phyloP scores from a whole-genome alignment of 805 yeast genomes.

The Candida adriatica region DNA sequence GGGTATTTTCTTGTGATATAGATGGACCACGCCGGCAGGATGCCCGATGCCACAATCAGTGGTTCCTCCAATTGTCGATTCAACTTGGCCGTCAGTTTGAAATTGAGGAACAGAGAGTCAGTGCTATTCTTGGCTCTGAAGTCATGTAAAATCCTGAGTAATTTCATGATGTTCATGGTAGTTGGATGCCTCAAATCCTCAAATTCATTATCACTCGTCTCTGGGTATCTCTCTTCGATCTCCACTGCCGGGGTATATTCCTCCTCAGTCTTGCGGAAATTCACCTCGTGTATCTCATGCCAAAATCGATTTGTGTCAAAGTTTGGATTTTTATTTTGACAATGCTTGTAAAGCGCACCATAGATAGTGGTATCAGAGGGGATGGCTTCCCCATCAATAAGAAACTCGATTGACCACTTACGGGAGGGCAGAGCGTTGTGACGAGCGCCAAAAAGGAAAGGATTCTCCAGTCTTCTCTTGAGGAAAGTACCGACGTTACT shows the following conservation, averaged over 20 bases:
- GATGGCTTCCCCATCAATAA: constrained; percentile 47
- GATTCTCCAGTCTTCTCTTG: constrained; percentile 28
- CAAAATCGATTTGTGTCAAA: constrained; percentile 50
- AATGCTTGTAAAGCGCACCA: constrained; percentile 59
- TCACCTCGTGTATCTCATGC: constrained; percentile 46
- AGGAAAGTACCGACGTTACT: constrained; percentile 38
- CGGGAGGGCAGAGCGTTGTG: constrained; percentile 11
- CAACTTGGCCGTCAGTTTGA: constrained; percentile 79
- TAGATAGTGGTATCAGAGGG: constrained; percentile 66
- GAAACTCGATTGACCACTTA: constrained; percentile 45
- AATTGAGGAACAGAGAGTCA: constrained; percentile 47
- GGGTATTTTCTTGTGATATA: constrained; percentile 68
- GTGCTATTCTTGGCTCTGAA: constrained; percentile 5
- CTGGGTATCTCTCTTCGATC: constrained; percentile 26
- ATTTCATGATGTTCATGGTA: constrained; percentile 32
- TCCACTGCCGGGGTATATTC: constrained; percentile 15
- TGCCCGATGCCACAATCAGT: constrained; percentile 76
- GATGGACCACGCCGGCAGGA: constrained; percentile 80
- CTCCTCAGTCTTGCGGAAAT: constrained; percentile 35
- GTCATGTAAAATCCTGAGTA: constrained; percentile 42
- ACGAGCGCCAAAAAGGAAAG: constrained; percentile 20
- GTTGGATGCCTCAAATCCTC: constrained; percentile 26
- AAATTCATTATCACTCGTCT: constrained; percentile 22
- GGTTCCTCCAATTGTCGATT: constrained; percentile 88
- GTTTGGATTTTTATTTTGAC: constrained; percentile 30